Evolutionary conservation across 2,329 filamentous ascomycete species (phyloP).

Genomic region (Camptophora hylomeconis): DNA sequence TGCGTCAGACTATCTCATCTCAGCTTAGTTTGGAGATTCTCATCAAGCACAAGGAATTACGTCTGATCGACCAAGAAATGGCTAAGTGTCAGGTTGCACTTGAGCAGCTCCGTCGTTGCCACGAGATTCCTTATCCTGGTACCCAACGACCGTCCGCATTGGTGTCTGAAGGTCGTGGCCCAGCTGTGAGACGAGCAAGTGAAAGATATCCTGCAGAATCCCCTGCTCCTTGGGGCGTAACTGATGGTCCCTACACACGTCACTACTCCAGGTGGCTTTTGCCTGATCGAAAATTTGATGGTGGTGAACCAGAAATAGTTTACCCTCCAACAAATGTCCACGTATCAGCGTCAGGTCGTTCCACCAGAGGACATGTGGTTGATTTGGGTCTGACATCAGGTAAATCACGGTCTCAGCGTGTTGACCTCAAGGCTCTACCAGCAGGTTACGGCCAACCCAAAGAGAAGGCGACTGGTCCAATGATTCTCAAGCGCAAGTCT

Average conservation of each 20-base stretch:
- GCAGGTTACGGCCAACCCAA: conserved; percentile 61
- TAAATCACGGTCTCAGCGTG: conserved; percentile 44
- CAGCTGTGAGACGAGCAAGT: conserved; percentile 31
- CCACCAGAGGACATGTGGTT: conserved; percentile 51
- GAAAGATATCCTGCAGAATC: conserved; percentile 34
- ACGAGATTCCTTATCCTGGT: conserved; percentile 79
- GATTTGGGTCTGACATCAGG: conserved; percentile 37
- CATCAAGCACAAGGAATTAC: conserved; percentile 85
- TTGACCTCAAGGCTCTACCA: conserved; percentile 52
- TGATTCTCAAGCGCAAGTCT: conserved; percentile 66
- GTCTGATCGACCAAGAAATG: conserved; percentile 88
- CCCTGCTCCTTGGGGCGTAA: conserved; percentile 80
- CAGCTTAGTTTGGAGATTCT: conserved; percentile 87
- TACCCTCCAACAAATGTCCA: too few relatives aligned
- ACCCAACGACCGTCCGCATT: conserved; percentile 53
- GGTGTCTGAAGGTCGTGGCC: conserved; percentile 62
- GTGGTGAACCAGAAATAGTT: conserved; percentile 28
- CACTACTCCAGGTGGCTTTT: conserved; percentile 96
- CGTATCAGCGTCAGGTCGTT: conserved; percentile 1
- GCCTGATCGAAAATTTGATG: conserved; percentile 76
- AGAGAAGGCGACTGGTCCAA: conserved; percentile 62
- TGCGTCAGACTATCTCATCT: conserved; percentile 64
- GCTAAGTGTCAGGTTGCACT: conserved; percentile 89
- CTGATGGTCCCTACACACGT: conserved; percentile 81
- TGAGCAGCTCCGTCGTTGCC: conserved; percentile 84